Percentiles rank a stretch among this genome's conserved stretches.
These are phyloP conservation scores for Acaromyces ingoldii DNA, from an alignment of 1,284 basidiomycete species.

Conservation along the genomic window DNA sequence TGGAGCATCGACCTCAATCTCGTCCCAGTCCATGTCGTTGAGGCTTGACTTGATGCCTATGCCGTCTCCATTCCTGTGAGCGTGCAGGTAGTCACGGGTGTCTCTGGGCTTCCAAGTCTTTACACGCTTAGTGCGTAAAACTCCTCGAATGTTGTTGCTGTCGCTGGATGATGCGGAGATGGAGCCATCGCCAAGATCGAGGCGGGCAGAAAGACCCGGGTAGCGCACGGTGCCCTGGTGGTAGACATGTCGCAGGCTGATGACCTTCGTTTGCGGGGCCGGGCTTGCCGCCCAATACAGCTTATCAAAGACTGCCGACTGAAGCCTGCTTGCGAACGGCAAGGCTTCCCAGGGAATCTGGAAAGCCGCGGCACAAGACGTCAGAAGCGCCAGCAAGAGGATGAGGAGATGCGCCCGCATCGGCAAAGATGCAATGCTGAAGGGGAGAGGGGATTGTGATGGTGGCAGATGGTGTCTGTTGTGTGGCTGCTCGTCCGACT, in stretches of 20 bases:
- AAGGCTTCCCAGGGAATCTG: too few relatives aligned
- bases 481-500: too few relatives aligned
- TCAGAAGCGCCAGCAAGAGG: too few relatives aligned
- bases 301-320: too few relatives aligned
- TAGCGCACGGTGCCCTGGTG: slow-evolving; percentile 3
- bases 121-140: not conserved
- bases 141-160: not conserved
- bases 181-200: not conserved
- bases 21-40: slow-evolving; percentile 53
- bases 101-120: slow-evolving; percentile 7
- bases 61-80: slow-evolving; percentile 1
- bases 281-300: too few relatives aligned
- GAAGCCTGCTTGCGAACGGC: too few relatives aligned
- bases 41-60: not conserved
- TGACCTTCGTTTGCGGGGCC: not conserved
- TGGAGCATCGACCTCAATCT: slow-evolving; percentile 56
- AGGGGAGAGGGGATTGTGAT: too few relatives aligned
- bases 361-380: too few relatives aligned
- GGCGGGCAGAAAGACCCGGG: not conserved
- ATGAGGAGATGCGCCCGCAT: too few relatives aligned
- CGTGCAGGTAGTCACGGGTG: not conserved
- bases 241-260: not conserved
- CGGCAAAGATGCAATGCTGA: too few relatives aligned
- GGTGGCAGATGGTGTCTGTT: too few relatives aligned
- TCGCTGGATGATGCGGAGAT: not conserved